Conservation (phyloP, 2,329 filamentous ascomycete species). For the Fusarium newnesense region DNA sequence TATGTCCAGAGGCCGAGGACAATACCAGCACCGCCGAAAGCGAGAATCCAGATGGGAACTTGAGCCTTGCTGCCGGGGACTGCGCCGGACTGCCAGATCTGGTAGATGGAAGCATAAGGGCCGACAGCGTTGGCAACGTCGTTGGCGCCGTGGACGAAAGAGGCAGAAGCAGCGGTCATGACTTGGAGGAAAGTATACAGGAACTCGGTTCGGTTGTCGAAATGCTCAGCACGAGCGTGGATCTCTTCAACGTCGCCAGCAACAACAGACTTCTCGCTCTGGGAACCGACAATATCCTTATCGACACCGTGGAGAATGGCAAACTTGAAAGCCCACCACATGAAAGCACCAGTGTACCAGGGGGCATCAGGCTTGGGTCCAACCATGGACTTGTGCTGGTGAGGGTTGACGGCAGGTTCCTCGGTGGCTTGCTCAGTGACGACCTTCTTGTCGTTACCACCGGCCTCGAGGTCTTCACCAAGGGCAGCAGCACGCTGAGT, state of each 20-base stretch:
- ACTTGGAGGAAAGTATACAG: constrained; percentile 70
- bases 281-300: constrained; percentile 52
- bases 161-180: constrained; percentile 69
- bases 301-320: constrained; percentile 60
- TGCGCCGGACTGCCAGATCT: constrained; percentile 64
- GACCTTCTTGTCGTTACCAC: constrained; percentile 43
- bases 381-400: constrained; percentile 46
- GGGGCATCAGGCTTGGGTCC: constrained; percentile 55
- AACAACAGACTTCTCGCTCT: constrained; percentile 54
- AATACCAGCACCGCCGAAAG: constrained; percentile 62
- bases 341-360: constrained; percentile 55
- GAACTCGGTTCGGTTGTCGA: constrained; percentile 70
- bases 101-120: constrained; percentile 71
- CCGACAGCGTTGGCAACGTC: constrained; percentile 72
- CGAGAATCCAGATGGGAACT: constrained; percentile 70
- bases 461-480: constrained; percentile 39
- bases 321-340: constrained; percentile 59
- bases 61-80: constrained; percentile 55
- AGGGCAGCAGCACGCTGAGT: constrained; percentile 39
- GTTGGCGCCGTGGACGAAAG: constrained; percentile 74
- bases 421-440: constrained; percentile 60
- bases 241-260: constrained; percentile 64
- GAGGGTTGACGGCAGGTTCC: constrained; percentile 61
- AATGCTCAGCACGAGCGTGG: constrained; percentile 67
- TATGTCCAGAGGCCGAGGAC: constrained; percentile 68